Conservation (phyloP, 2,329 filamentous ascomycete genomes). For the Pyricularia sp. region DNA sequence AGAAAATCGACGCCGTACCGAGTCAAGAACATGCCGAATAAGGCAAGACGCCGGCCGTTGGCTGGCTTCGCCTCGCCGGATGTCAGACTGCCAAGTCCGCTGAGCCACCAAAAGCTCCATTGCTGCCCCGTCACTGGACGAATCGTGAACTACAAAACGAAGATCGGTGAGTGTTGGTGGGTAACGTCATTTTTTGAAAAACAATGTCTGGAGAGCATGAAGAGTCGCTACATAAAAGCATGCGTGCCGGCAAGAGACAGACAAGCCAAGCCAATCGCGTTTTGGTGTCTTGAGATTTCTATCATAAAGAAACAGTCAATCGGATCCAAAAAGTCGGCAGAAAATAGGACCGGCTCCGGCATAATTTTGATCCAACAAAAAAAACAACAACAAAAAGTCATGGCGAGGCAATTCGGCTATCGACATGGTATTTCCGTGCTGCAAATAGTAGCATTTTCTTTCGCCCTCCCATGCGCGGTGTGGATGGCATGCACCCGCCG, state of each 20-base stretch:
- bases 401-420: slow-evolving; percentile 9
- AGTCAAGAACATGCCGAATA: neutral
- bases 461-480: slow-evolving; percentile 15
- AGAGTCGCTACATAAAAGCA: neutral
- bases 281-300: neutral
- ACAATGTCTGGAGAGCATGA: neutral
- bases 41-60: neutral
- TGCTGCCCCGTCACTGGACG: neutral
- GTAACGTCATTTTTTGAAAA: neutral
- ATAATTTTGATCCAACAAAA: neutral
- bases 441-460: slow-evolving; percentile 18
- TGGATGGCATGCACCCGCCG: slow-evolving; percentile 17
- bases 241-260: too few relatives aligned
- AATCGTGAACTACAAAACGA: neutral
- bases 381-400: neutral
- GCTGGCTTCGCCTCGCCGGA: neutral
- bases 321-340: neutral
- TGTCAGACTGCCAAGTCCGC: neutral
- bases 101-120: neutral
- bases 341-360: too few relatives aligned
- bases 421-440: slow-evolving; percentile 19
- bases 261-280: too few relatives aligned
- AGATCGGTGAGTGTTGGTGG: neutral
- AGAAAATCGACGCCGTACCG: neutral
- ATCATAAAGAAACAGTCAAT: neutral